Evolutionary conservation across 73 alveolate genomes (phyloP).

Genomic region (Paramecium biaurelia): DNA sequence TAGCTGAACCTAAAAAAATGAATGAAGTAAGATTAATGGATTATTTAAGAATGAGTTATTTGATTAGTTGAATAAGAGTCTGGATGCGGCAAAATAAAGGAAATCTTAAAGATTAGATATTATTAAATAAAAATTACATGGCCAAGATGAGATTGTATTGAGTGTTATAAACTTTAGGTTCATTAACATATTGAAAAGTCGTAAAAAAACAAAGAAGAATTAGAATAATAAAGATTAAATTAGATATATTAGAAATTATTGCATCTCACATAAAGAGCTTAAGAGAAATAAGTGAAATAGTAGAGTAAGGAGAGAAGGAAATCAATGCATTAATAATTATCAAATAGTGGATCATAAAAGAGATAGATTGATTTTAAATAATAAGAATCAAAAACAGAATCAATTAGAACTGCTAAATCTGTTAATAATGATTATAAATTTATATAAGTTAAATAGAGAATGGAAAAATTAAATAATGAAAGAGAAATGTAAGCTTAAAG

Average conservation of each 20-base stretch:
- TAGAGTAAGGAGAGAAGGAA: neutral
- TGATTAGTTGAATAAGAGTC: neutral
- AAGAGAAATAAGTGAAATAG: neutral
- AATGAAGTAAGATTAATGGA: neutral
- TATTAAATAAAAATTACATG: neutral
- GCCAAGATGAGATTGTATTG: neutral
- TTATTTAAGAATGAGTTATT: neutral
- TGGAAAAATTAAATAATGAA: neutral
- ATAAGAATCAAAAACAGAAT: neutral
- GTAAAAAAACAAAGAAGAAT: neutral
- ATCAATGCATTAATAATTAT: neutral
- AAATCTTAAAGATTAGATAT: neutral
- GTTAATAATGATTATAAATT: neutral
- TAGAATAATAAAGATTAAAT: neutral
- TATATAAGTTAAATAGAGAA: neutral
- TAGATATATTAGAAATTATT: neutral
- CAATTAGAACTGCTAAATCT: neutral
- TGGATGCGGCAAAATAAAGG: constrained; percentile 9
- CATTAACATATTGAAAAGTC: neutral
- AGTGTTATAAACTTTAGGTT: neutral
- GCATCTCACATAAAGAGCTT: neutral
- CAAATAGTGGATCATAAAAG: neutral
- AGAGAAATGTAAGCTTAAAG: neutral
- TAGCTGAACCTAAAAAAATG: neutral
- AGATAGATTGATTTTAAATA: neutral